phyloP scores from a whole-genome alignment of 257 asterid species.

The Gardenia jasminoides region DNA sequence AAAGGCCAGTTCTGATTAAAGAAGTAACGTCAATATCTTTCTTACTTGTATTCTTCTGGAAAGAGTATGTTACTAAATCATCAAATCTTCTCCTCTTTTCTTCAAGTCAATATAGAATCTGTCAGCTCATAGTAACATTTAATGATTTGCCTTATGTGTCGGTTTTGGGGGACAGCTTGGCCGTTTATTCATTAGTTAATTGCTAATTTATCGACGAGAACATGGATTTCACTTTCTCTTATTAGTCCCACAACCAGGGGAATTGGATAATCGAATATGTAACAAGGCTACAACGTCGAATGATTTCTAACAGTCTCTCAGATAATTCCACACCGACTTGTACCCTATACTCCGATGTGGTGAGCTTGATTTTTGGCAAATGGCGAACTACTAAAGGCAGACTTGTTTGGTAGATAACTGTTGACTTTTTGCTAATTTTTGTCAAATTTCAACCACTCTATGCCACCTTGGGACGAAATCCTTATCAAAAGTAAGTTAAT shows the following conservation, averaged over 20 bases:
- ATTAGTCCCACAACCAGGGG: background rate
- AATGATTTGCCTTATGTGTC: background rate
- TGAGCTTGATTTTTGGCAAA: background rate
- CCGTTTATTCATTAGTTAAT: background rate
- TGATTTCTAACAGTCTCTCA: background rate
- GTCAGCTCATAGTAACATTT: background rate
- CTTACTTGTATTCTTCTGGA: background rate
- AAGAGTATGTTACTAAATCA: background rate
- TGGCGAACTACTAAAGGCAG: background rate
- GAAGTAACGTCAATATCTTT: background rate
- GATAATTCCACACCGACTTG: background rate
- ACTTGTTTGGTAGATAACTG: background rate
- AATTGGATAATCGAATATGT: background rate
- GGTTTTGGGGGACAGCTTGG: background rate
- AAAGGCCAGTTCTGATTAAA: background rate
- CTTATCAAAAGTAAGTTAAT: background rate
- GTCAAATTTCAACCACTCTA: background rate
- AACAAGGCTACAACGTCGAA: background rate
- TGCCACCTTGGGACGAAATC: background rate
- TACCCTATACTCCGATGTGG: background rate
- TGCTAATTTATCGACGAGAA: background rate
- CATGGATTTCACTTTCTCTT: background rate
- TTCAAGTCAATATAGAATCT: slow-evolving; percentile 18
- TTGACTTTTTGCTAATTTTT: background rate
- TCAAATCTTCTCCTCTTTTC: slow-evolving; percentile 5